phyloP scores from a whole-genome alignment of 1,139 yeast species.

The Blastobotrys indianensis region DNA sequence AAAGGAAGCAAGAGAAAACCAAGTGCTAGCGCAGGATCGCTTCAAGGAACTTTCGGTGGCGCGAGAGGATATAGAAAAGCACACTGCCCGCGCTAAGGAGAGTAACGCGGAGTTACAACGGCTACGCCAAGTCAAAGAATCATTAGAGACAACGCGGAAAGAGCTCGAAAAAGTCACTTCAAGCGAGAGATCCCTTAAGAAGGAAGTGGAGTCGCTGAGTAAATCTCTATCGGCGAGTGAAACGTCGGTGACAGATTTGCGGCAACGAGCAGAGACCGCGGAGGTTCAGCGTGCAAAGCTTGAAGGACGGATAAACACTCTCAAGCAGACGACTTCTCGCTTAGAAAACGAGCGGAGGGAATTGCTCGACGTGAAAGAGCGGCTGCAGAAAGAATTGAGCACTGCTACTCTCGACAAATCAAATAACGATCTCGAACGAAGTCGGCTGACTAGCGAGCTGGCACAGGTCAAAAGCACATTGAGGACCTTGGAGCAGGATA shows the following conservation, averaged over 20 bases:
- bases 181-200: constrained; percentile 21
- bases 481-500: constrained; percentile 19
- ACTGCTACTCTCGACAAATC: constrained; percentile 27
- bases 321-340: constrained; percentile 25
- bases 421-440: constrained; percentile 24
- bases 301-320: constrained; percentile 25
- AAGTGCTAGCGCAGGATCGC: constrained; percentile 8
- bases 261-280: constrained; percentile 16
- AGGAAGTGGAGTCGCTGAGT: constrained; percentile 29
- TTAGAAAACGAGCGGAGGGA: constrained; percentile 37
- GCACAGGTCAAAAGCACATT: constrained; percentile 17
- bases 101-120: neutral
- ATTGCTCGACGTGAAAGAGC: constrained; percentile 38
- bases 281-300: constrained; percentile 21
- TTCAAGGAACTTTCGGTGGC: constrained; percentile 8
- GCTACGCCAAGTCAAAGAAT: constrained; percentile 1
- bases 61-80: constrained; percentile 2
- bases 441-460: constrained; percentile 18
- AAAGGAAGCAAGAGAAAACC: constrained; percentile 9
- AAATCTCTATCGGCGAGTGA: constrained; percentile 23
- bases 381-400: constrained; percentile 41
- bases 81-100: neutral
- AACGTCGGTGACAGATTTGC: constrained; percentile 16
- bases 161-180: constrained; percentile 6
- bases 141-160: constrained; percentile 1